Conservation (phyloP, 2,329 filamentous ascomycete species). For the Camptophora hylomeconis region DNA sequence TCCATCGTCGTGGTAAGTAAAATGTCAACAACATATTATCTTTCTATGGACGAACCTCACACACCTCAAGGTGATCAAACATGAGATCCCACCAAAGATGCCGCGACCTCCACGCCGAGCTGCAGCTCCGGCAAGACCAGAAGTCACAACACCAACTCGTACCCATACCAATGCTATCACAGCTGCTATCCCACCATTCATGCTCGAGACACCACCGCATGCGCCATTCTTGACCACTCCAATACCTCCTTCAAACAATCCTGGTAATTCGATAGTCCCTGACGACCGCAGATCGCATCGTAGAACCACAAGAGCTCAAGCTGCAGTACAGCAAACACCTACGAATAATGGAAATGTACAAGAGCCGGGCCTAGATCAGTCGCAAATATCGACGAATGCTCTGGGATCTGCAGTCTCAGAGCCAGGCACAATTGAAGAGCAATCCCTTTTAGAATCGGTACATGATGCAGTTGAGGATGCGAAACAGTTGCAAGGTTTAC, state of each 20-base stretch:
- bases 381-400: constrained; percentile 10
- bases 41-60: no score
- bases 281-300: constrained; percentile 7
- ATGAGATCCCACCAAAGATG: no score
- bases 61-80: no score
- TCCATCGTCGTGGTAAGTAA: no score
- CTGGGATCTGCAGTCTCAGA: constrained; percentile 10
- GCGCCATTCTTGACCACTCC: constrained; percentile 18
- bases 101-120: constrained; percentile 16
- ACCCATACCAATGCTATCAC: constrained; percentile 15
- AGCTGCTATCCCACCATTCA: constrained; percentile 18
- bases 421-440: constrained; percentile 9
- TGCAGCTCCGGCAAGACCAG: constrained; percentile 7
- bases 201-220: constrained; percentile 19
- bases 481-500: constrained; percentile 25
- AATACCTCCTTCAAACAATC: constrained; percentile 10
- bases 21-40: no score
- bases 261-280: constrained; percentile 11
- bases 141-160: constrained; percentile 15
- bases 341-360: constrained; percentile 5
- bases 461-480: constrained; percentile 15
- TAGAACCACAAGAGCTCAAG: constrained; percentile 7
- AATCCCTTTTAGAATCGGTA: constrained; percentile 13
- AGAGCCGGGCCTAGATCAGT: constrained; percentile 6
- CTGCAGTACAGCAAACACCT: constrained; percentile 10